Base-by-base conservation (phyloP, 2,329 filamentous ascomycete genomes). In the Aspergillus spinulosporus region DNA sequence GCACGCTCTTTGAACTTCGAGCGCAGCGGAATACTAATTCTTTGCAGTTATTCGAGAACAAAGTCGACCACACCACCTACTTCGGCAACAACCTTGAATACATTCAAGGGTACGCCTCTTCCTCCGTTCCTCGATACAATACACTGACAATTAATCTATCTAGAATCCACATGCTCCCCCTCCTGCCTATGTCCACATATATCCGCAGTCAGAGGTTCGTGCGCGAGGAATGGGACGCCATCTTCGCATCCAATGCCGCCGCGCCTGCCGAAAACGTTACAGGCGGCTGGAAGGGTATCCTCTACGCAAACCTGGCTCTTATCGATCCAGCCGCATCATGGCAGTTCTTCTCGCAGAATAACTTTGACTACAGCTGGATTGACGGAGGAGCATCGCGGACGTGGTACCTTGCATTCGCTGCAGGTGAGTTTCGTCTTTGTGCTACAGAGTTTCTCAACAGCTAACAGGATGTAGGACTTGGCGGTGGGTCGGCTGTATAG, bases 61-160 rank as follows among this genome's bases (percentile, higher is more conserved):
- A 97, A 76, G 83, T 92, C 52, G 90, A 97, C 71, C 91, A 97
- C 73, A 88, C 89, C 3, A 97, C 93, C 1, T 97, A 91, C 76
- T 97, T 97, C 67, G 90, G 90, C 45, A 72, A 77, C 49, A 84
- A 87, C 56, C 81, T 84, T 9, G 88, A 93, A 73, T 90, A 85
- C 64, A 83, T 95, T 59, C 80, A 86, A 69, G 84, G 82, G 76
- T 77, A 66, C 21, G 21, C 21, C 21, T 21, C 21, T 61, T 64
- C n/a, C 14, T 37, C 43, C 11, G 9, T 31, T 37, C 14, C 14
- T 4, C 3, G 9, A 32, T 5, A 46, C 4, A 3, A 2, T 4
- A 8, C 15, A 52, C 11, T 64, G 45, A 73, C 71, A 21, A 51
- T 84, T 66, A 8, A 21, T 21, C 21, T 21, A 21, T 21, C 21